Base-by-base conservation (phyloP, 1,139 yeast species). In the Casaregolazyma suthepensis region DNA sequence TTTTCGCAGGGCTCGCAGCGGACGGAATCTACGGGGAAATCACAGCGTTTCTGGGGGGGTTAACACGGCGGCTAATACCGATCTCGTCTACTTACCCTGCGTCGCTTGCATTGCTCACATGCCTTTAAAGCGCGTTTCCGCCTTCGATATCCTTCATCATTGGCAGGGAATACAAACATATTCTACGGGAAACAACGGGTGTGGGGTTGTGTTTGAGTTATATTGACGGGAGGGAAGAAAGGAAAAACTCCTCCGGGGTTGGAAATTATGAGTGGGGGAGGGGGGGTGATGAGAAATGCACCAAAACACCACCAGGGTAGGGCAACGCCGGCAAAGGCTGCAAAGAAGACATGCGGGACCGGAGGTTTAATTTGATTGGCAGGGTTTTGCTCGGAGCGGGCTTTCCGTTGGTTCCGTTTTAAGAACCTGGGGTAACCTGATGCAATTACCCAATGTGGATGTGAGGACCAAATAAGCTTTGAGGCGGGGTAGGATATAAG, bases 151-250 rank as follows among this genome's bases (percentile, higher is more conserved):
- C 73, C 79, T 42, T 75, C 72, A 63, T 80, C 75, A 63, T 80
- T 79, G n/a, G 83, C 83, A 2, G 83, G 83, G 58, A 80, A 80
- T 50, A 79, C 83, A 64, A 74, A 75, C 81, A 78, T 79, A 15
- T 35, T 42, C 10, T 19, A 45, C 42, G 45, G 50, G 37, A 23
- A 10, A 5, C 9, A 43, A 26, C 31, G 42, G 43, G 19, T 26
- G 35, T 42, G 17, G 43, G 46, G 23, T 35, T 35, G 17, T n/a
- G 40, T 35, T 35, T 13, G 40, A 26, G 31, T 26, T 26, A n/a
- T 35, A 15, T 35, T 35, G 40, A 35, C 7, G 40, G 13, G 40
- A 17, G 15, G 17, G 40, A 35, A 15, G 40, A 13, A 35, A n/a
- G 40, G 40, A 35, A 35, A 35, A 35, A 35, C 40, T 35, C 40